These are phyloP conservation scores for Thermothielavioides terrestris DNA, from an alignment of 495 filamentous ascomycete genomes.

Conservation along the genomic window DNA sequence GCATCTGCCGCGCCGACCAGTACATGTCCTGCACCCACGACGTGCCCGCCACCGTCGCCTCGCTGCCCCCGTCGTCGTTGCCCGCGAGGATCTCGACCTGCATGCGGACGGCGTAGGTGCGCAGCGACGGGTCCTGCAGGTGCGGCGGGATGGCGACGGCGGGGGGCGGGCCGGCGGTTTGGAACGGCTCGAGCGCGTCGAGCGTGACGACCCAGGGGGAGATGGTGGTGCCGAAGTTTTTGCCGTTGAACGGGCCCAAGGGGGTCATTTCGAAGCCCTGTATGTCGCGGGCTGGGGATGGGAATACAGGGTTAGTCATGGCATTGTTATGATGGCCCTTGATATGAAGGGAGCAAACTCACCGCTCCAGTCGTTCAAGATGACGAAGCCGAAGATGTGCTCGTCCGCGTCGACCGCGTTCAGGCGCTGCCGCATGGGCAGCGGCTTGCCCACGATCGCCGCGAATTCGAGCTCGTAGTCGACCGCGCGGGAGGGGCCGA, in stretches of 20 bases:
- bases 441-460: conserved; percentile 27
- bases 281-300: conserved; percentile 56
- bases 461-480: conserved; percentile 66
- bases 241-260: conserved; percentile 61
- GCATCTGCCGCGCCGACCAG: not conserved
- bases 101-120: not conserved
- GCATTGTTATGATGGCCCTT: not conserved
- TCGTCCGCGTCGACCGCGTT: conserved; percentile 51
- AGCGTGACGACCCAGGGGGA: conserved; percentile 64
- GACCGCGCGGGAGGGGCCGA: conserved; percentile 48
- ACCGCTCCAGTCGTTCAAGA: conserved; percentile 66
- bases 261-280: conserved; percentile 65
- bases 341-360: not conserved
- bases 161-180: conserved; percentile 8
- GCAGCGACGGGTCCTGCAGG: not conserved
- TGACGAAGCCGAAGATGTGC: conserved; percentile 61
- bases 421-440: conserved; percentile 51
- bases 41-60: not conserved
- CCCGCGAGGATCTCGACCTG: not conserved
- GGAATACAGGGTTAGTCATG: too few species aligned
- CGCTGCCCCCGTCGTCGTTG: too few species aligned
- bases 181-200: conserved; percentile 57
- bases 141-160: not conserved
- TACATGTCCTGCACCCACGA: not conserved
- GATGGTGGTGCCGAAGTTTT: conserved; percentile 69